Evolutionary conservation across 2,329 filamentous ascomycete genomes (phyloP), one percentile per base, ranked within the genome.

Genomic region (Talaromyces marneffei): DNA sequence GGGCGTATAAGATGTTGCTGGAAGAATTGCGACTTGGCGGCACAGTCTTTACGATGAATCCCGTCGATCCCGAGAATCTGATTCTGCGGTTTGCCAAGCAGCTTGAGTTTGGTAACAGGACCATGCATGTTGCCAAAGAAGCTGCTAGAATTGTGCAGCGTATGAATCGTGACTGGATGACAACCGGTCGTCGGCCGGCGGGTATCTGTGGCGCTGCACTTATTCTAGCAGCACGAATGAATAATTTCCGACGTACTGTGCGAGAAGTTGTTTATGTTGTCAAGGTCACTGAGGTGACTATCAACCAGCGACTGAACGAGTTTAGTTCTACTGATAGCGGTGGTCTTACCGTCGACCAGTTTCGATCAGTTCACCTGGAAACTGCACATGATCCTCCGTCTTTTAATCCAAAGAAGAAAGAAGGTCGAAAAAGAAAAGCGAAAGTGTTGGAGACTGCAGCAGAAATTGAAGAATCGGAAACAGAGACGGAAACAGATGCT

Each of bases 101-200:
- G 72, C 87, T 99, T 57, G 93, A 99, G 71, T 99, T 99, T 69
- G 90, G 88, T 58, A 82, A 87, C 39, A 84, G 88, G 65, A 92
- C 89, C 16, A 87, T 89, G 72, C 89, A 89, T 67, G 92, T 99
- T 14, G 92, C 92, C 44, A 86, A 90, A 67, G 92, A 97, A 70
- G 94, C 94, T 6, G 87, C 92, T 60, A 87, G 89, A 59, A 88
- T 99, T 57, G 87, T 96, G 60, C 87, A 89, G 73, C 88, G 94
- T 64, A 97, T 99, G 94, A 92, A 91, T 66, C 83, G 91, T 59
- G 94, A 99, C 77, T 97, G 94, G 92, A 97, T 99, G 85, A 88
- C 92, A 52, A 91, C 92, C 72, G 94, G 94, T 68, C 89, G 94
- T 70, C 88, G 94, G 42, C 94, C 94, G 16, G 93, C 93, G 6